A percentile compares a stretch with the other conserved stretches of the same genome.
Conservation (phyloP, 2,329 filamentous ascomycete genomes). For the Pseudogymnoascus sp. region DNA sequence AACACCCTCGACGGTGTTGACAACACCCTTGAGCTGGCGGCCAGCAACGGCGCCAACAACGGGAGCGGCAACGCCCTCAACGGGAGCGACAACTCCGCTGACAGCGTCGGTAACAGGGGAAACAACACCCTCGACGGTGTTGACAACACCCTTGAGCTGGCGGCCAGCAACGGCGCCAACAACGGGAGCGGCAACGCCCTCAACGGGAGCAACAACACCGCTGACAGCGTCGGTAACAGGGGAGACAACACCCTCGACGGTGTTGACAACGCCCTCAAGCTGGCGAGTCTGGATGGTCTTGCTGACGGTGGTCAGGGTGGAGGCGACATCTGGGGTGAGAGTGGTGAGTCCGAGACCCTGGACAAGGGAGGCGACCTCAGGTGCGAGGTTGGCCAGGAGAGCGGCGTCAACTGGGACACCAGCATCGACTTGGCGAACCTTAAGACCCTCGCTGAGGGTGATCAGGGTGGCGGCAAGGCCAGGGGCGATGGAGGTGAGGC, state of each 20-base stretch:
- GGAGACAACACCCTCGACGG: too few species aligned
- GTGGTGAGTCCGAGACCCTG: neutral
- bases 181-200: neutral
- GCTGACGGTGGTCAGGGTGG: neutral
- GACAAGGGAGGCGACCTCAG: neutral
- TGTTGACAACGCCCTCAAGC: neutral
- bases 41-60: neutral
- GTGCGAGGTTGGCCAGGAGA: neutral
- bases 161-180: neutral
- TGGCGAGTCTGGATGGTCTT: neutral
- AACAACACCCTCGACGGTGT: too few species aligned
- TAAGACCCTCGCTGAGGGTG: neutral
- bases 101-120: too few species aligned
- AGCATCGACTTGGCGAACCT: neutral
- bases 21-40: neutral
- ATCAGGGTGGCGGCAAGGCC: neutral
- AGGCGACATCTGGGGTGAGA: neutral
- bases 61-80: neutral
- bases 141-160: neutral
- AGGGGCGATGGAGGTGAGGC: neutral
- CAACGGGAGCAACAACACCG: neutral
- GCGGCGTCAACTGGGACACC: neutral
- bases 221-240: neutral
- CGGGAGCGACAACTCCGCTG: neutral
- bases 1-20: neutral